Conservation (phyloP, 768 basidiomycete genomes). For the Lactarius tabidus region DNA sequence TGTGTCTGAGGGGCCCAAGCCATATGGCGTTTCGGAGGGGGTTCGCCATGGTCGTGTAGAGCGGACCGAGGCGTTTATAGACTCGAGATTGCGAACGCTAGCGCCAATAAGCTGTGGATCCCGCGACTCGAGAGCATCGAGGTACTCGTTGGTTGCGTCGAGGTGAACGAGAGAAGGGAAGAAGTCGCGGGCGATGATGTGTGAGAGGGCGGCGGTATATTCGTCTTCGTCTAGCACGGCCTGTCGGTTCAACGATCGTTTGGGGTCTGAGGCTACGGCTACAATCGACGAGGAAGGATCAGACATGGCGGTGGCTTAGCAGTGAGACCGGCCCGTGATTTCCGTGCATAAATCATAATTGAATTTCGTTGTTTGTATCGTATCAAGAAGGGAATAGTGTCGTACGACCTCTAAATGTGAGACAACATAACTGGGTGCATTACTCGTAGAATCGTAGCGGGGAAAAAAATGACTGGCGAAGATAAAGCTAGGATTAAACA, state of each 20-base stretch:
- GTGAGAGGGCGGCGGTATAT: constrained; percentile 84
- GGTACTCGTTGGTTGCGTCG: constrained; percentile 83
- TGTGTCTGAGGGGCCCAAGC: constrained; percentile 56
- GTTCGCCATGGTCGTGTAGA: constrained; percentile 36
- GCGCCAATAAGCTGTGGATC: constrained; percentile 75
- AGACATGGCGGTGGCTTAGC: constrained; percentile 32
- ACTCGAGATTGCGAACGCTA: constrained; percentile 68
- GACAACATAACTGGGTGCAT: constrained; percentile 21
- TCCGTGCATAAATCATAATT: not conserved
- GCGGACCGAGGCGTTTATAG: constrained; percentile 49
- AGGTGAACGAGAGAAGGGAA: constrained; percentile 91
- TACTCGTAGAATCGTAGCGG: constrained; percentile 17
- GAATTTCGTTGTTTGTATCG: constrained; percentile 18
- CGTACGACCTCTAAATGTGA: constrained; percentile 1
- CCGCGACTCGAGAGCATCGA: constrained; percentile 71
- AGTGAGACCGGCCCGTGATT: not conserved
- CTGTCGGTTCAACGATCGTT: constrained; percentile 68
- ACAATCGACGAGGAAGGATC: constrained; percentile 32
- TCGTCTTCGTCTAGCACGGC: constrained; percentile 86
- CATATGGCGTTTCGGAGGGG: constrained; percentile 67
- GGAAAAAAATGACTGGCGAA: constrained; percentile 5
- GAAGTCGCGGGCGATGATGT: constrained; percentile 96
- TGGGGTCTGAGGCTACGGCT: constrained; percentile 26
- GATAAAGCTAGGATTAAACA: constrained; percentile 6
- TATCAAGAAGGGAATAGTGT: constrained; percentile 13